Evolutionary conservation across 352 stramenopile genomes (phyloP), one percentile per base, ranked within the genome.

Genomic region (Pythium diclinum): DNA sequence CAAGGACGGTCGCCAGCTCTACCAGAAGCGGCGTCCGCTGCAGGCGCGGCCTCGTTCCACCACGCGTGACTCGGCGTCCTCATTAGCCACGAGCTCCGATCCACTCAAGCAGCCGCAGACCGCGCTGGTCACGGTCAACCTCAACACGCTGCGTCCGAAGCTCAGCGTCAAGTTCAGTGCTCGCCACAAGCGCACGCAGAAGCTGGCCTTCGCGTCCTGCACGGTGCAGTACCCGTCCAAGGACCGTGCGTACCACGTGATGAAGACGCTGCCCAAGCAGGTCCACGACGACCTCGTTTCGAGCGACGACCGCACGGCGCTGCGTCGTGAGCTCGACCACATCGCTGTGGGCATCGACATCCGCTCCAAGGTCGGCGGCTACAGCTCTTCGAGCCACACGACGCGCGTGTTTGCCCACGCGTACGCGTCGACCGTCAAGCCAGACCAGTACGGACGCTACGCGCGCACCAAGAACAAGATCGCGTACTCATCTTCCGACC

Each of bases 281-380:
- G 55, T 74, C 14, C 80, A 87, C 67, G 78, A 88, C 58, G 56
- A 89, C 21, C 34, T 90, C 30, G 74, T 87, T 1, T 59, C 74
- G 3, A 65, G 72, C 28, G 56, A 79, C 14, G 79, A 90, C 60
- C 74, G 79, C 36, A 82, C 78, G 8, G 75, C 80, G 5, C 53
- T 90, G 9, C 77, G 81, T 5, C 69, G 74, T 16, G 68, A 78
- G 17, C 59, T 87, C 10, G 81, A 90, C 59, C 79, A 92, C 61
- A 73, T 92, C 23, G 69, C 72, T 0, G 67, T 90, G 5, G 83
- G 74, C 6, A 85, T 83, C 21, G 74, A 92, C 54, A 81, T 92
- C 46, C 78, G 75, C 58, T 25, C 63, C 67, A 11, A 61, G 48
- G 13, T 52, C 66, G 13, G 69, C 14, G 56, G 33, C 9, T 69